Evolutionary conservation across 768 basidiomycete species (phyloP).

Genomic region (Cystofilobasidium macerans): DNA sequence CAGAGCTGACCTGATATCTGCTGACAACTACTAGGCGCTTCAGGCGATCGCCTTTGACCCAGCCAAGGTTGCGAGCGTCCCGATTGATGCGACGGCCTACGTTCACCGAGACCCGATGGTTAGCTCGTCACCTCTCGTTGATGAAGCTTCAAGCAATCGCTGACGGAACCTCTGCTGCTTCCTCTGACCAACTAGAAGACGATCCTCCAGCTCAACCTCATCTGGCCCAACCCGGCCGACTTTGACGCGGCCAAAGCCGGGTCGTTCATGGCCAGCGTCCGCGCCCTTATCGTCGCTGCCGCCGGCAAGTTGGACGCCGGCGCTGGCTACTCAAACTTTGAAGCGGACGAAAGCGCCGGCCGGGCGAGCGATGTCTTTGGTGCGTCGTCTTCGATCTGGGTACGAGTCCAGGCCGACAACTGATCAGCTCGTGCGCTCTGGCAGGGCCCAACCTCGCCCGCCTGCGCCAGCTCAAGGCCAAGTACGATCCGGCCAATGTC

Average conservation of each 20-base stretch:
- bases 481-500: constrained; percentile 4
- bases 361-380: not conserved
- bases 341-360: not conserved
- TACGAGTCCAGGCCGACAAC: not conserved
- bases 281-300: not conserved
- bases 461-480: not conserved
- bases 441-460: not conserved
- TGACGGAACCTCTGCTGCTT: not conserved
- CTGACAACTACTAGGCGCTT: not conserved
- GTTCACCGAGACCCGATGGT: not conserved
- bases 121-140: not conserved
- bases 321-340: not conserved
- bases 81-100: not conserved
- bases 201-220: not conserved
- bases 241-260: not conserved
- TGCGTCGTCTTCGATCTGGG: not conserved
- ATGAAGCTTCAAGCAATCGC: not conserved
- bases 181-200: not conserved
- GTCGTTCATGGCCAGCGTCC: constrained; percentile 1
- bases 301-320: not conserved
- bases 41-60: not conserved
- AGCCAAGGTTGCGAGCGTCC: not conserved
- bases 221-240: not conserved
- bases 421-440: not conserved
- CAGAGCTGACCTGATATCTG: not conserved